Conservation (phyloP, 2,329 filamentous ascomycete species). For the Davidsoniella eucalypti region DNA sequence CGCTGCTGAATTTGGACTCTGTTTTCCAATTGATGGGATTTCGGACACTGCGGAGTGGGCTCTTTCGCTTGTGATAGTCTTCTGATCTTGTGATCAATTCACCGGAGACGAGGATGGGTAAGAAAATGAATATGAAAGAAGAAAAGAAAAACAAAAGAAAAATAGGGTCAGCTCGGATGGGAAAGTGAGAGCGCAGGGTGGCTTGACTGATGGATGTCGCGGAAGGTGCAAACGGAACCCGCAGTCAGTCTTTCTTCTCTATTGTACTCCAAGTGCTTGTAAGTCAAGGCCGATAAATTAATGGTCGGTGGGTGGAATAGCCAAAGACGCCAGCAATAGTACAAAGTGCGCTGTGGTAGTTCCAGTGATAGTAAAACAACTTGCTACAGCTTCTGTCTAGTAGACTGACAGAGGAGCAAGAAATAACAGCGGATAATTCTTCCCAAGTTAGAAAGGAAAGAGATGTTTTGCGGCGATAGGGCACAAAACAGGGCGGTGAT, state of each 20-base stretch:
- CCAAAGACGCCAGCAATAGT: background rate
- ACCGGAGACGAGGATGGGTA: background rate
- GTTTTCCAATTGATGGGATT: background rate
- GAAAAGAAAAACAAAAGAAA: background rate
- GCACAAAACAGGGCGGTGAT: constrained; percentile 6
- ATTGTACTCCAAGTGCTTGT: background rate
- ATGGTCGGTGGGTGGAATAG: background rate
- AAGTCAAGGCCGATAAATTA: background rate
- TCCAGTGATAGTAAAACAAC: background rate
- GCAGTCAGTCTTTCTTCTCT: background rate
- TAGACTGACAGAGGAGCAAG: background rate
- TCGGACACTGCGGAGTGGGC: no score
- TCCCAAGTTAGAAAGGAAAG: background rate
- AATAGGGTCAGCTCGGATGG: constrained; percentile 1
- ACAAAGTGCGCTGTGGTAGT: background rate
- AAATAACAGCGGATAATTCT: background rate
- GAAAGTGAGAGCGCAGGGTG: constrained; percentile 8
- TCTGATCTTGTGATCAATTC: background rate
- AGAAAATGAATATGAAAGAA: background rate
- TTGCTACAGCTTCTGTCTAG: background rate
- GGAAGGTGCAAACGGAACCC: constrained; percentile 2
- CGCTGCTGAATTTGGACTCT: constrained; percentile 2
- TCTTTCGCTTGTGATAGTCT: background rate
- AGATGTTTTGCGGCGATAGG: background rate
- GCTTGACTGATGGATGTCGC: background rate